These are phyloP conservation scores for Hyphopichia buzzinii DNA, from an alignment of 1,139 yeast genomes.

Conservation along the genomic window DNA sequence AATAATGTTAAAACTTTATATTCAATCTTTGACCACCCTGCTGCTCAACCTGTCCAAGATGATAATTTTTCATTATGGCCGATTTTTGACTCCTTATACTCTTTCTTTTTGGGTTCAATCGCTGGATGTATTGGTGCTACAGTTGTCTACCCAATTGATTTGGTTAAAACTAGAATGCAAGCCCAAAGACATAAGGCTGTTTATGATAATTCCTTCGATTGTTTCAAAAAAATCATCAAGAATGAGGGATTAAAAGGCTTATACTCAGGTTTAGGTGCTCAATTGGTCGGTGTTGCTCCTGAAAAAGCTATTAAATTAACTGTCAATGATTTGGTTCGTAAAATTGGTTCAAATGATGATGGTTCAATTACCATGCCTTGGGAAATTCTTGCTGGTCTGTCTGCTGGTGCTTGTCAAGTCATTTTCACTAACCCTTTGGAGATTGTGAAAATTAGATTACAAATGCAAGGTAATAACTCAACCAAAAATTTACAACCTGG, in stretches of 20 bases:
- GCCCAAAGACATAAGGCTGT: slow-evolving; percentile 77
- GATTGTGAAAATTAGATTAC: slow-evolving; percentile 91
- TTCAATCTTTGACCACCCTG: slow-evolving; percentile 45
- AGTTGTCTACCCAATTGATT: slow-evolving; percentile 95
- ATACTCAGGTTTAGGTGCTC: slow-evolving; percentile 93
- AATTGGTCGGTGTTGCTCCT: slow-evolving; percentile 95
- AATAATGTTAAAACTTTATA: slow-evolving; percentile 35
- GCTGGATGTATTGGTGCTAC: slow-evolving; percentile 99
- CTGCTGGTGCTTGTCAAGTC: slow-evolving; percentile 97
- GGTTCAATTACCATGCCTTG: slow-evolving; percentile 63
- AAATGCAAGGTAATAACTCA: slow-evolving; percentile 81
- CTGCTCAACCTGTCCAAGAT: slow-evolving; percentile 30
- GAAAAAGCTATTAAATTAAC: slow-evolving; percentile 97
- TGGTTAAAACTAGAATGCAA: slow-evolving; percentile 96
- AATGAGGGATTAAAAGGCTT: slow-evolving; percentile 86
- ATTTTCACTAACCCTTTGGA: slow-evolving; percentile 94
- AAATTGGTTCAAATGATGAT: slow-evolving; percentile 54
- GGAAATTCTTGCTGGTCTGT: slow-evolving; percentile 86
- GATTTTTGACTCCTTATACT: slow-evolving; percentile 81
- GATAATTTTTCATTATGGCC: slow-evolving; percentile 51
- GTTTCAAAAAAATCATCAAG: slow-evolving; percentile 72
- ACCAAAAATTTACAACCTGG: slow-evolving; percentile 36
- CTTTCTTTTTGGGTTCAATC: slow-evolving; percentile 85
- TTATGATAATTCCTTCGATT: slow-evolving; percentile 82
- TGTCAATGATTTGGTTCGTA: slow-evolving; percentile 85